Evolutionary conservation across 2,329 filamentous ascomycete species (phyloP).

Genomic region (Microsporum audouinii): DNA sequence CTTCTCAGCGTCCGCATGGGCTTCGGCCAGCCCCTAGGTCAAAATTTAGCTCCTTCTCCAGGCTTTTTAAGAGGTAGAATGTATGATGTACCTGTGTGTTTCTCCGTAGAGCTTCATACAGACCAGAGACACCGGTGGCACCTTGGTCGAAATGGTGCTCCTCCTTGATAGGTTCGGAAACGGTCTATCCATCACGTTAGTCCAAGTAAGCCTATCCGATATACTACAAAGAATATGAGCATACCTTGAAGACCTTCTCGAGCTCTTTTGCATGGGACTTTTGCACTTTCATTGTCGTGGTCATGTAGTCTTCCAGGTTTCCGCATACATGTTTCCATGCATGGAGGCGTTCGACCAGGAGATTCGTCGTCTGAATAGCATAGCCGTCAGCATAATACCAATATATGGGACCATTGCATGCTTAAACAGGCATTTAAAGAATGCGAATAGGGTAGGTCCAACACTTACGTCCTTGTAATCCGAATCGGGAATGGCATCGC

Average conservation of each 20-base stretch:
- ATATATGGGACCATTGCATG: neutral
- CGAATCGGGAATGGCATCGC: conserved; percentile 26
- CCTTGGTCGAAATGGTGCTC: conserved; percentile 87
- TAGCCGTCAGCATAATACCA: neutral
- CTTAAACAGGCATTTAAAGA: no score
- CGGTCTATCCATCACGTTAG: conserved; percentile 44
- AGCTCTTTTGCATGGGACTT: conserved; percentile 84
- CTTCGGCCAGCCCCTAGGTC: conserved; percentile 64
- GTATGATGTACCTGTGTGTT: conserved; percentile 59
- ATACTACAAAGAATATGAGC: conserved; percentile 6
- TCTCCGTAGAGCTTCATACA: conserved; percentile 87
- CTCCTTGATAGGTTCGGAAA: conserved; percentile 74
- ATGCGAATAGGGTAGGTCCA: neutral
- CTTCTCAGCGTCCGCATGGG: conserved; percentile 84
- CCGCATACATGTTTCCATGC: conserved; percentile 93
- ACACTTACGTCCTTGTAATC: conserved; percentile 25
- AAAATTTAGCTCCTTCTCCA: neutral
- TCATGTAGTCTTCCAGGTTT: conserved; percentile 84
- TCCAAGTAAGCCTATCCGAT: conserved; percentile 7
- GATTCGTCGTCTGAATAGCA: conserved; percentile 51
- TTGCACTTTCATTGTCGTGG: conserved; percentile 74
- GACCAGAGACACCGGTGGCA: conserved; percentile 72
- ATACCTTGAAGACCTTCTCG: conserved; percentile 79
- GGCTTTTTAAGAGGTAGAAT: neutral
- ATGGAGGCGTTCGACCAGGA: conserved; percentile 76